A percentile compares a stretch with the other conserved stretches of the same genome.
These are phyloP conservation scores for Coniferiporia sulphurascens DNA, from an alignment of 1,284 basidiomycete genomes.

Conservation along the genomic window DNA sequence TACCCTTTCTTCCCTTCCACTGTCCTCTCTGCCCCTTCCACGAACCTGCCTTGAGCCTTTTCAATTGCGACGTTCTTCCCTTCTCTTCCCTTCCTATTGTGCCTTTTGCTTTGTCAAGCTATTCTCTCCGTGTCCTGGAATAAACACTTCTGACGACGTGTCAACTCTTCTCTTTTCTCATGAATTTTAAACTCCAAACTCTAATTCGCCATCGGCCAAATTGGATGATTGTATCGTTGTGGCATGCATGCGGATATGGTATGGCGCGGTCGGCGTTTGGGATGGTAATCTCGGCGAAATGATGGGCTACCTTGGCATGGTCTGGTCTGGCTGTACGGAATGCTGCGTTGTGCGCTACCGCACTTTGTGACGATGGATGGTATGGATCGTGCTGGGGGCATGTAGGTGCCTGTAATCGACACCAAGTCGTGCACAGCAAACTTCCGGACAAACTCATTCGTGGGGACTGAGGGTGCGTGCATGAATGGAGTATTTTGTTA, in stretches of 20 bases:
- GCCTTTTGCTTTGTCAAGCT: conserved; percentile 8
- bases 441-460: conserved; percentile 98
- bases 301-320: neutral
- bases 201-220: conserved; percentile 1
- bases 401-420: conserved; percentile 84
- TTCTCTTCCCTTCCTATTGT: conserved; percentile 4
- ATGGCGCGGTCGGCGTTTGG: neutral
- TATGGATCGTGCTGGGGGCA: conserved; percentile 10
- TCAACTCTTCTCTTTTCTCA: conserved; percentile 7
- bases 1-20: conserved; percentile 18
- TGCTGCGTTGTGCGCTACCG: neutral
- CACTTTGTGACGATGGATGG: neutral
- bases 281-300: conserved; percentile 8
- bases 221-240: neutral
- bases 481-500: neutral
- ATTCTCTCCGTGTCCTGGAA: conserved; percentile 12
- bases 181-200: conserved; percentile 11
- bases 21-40: conserved; percentile 7
- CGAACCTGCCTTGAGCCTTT: conserved; percentile 1
- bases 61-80: conserved; percentile 1
- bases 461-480: conserved; percentile 88
- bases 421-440: conserved; percentile 97
- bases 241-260: neutral
- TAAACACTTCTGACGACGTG: conserved; percentile 14
- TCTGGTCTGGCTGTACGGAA: neutral